These are phyloP conservation scores for Calonectria pteridis DNA, from an alignment of 2,329 filamentous ascomycete genomes.

Conservation along the genomic window DNA sequence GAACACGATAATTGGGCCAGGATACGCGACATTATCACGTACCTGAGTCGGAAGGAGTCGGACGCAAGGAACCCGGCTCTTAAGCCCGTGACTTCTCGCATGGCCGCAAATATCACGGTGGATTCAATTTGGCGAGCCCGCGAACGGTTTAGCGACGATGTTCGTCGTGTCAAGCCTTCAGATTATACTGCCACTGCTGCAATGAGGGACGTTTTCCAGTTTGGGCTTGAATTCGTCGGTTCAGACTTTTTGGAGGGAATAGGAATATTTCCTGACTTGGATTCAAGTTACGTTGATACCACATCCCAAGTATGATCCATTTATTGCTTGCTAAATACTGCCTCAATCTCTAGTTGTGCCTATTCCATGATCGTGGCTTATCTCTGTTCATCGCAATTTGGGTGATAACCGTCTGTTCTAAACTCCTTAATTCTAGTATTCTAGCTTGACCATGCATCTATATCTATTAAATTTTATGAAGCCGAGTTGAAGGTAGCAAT, in stretches of 20 bases:
- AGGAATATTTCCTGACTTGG: neutral
- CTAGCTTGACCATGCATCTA: neutral
- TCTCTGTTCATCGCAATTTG: neutral
- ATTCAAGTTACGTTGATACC: neutral
- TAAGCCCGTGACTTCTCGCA: neutral
- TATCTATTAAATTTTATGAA: neutral
- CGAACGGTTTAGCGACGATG: slow-evolving; percentile 12
- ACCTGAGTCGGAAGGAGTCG: neutral
- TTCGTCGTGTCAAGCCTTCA: neutral
- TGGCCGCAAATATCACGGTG: neutral
- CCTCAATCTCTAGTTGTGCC: neutral
- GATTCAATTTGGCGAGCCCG: slow-evolving; percentile 11
- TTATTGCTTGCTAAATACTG: neutral
- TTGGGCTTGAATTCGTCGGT: slow-evolving; percentile 7
- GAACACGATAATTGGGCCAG: slow-evolving; percentile 8
- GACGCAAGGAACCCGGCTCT: neutral
- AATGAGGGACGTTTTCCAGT: slow-evolving; percentile 2
- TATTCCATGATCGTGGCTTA: neutral
- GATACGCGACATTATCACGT: slow-evolving; percentile 3
- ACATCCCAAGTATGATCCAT: neutral
- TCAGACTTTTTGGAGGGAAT: slow-evolving; percentile 8
- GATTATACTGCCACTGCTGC: slow-evolving; percentile 9
- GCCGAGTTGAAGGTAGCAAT: neutral
- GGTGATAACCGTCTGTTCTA: neutral
- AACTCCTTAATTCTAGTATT: neutral